Evolutionary conservation across 2,329 filamentous ascomycete species (phyloP).

Genomic region (Hypoxylon sp.): DNA sequence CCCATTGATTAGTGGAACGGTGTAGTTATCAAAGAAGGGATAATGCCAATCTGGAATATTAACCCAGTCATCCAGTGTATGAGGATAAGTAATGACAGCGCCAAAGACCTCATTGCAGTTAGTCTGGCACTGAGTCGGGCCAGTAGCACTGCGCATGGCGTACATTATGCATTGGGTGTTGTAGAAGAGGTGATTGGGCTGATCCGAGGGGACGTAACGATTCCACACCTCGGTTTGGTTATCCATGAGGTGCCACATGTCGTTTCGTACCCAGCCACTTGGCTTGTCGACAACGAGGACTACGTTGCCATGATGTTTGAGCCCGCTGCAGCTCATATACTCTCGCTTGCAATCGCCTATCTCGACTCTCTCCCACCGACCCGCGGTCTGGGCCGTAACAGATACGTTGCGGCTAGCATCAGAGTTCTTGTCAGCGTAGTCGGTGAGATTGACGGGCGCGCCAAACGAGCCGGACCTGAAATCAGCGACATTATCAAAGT

Average conservation of each 20-base stretch:
- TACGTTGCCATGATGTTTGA: slow-evolving; percentile 33
- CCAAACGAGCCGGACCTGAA: not conserved
- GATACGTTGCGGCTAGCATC: slow-evolving; percentile 28
- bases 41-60: slow-evolving; percentile 17
- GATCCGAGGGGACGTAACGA: slow-evolving; percentile 36
- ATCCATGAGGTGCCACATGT: slow-evolving; percentile 42
- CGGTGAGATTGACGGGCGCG: slow-evolving; percentile 13
- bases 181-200: slow-evolving; percentile 42
- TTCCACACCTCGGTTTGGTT: slow-evolving; percentile 40
- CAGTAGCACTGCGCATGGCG: not conserved
- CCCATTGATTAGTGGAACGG: not conserved
- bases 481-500: not conserved
- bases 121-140: not conserved
- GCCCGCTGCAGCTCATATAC: slow-evolving; percentile 34
- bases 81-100: not conserved
- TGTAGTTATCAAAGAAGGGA: slow-evolving; percentile 9
- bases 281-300: slow-evolving; percentile 39
- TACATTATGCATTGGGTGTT: slow-evolving; percentile 37
- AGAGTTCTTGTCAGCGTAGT: slow-evolving; percentile 21
- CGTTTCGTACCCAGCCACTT: slow-evolving; percentile 42
- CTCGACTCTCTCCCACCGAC: slow-evolving; percentile 26
- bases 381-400: slow-evolving; percentile 1
- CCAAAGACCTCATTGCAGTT: slow-evolving; percentile 12
- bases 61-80: not conserved
- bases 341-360: slow-evolving; percentile 33